Evolutionary conservation across 306 rosid genomes (phyloP).

Genomic region (Adenanthera pavonina): DNA sequence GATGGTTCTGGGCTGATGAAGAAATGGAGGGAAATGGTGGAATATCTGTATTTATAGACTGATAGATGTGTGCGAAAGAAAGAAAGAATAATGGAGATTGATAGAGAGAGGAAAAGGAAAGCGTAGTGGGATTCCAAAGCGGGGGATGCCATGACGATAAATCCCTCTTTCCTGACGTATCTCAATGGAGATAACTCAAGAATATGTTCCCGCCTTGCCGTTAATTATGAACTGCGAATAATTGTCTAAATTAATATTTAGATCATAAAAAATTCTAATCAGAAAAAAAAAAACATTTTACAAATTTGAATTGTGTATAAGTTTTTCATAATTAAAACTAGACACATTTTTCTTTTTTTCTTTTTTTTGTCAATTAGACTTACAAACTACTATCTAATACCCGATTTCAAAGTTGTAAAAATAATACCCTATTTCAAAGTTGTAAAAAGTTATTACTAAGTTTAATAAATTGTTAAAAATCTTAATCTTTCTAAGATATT

Average conservation of each 20-base stretch:
- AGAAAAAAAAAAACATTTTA: neutral
- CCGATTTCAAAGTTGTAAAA: too few relatives aligned
- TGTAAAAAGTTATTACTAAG: too few relatives aligned
- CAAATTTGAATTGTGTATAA: too few relatives aligned
- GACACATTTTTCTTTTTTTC: too few relatives aligned
- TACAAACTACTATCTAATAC: too few relatives aligned
- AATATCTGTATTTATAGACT: neutral
- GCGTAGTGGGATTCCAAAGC: slow-evolving; percentile 47
- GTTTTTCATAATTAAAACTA: too few relatives aligned
- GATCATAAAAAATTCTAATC: neutral
- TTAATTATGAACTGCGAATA: slow-evolving; percentile 13
- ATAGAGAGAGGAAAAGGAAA: slow-evolving; percentile 19
- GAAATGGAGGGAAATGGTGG: slow-evolving; percentile 1
- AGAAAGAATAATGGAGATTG: slow-evolving; percentile 11
- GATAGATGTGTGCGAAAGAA: slow-evolving; percentile 10
- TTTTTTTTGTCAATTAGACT: too few relatives aligned
- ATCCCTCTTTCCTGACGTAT: slow-evolving; percentile 4
- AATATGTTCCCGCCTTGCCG: slow-evolving; percentile 40
- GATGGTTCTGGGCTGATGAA: slow-evolving; percentile 1
- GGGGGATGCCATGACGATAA: slow-evolving; percentile 35
- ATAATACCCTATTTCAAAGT: too few relatives aligned
- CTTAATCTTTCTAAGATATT: too few relatives aligned
- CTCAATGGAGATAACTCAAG: slow-evolving; percentile 10
- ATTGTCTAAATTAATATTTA: neutral
- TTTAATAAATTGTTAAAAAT: too few relatives aligned